Percentiles rank a stretch among this genome's conserved stretches.
These are phyloP conservation scores for Withania somnifera DNA, from an alignment of 305 asterid species.

Conservation along the genomic window DNA sequence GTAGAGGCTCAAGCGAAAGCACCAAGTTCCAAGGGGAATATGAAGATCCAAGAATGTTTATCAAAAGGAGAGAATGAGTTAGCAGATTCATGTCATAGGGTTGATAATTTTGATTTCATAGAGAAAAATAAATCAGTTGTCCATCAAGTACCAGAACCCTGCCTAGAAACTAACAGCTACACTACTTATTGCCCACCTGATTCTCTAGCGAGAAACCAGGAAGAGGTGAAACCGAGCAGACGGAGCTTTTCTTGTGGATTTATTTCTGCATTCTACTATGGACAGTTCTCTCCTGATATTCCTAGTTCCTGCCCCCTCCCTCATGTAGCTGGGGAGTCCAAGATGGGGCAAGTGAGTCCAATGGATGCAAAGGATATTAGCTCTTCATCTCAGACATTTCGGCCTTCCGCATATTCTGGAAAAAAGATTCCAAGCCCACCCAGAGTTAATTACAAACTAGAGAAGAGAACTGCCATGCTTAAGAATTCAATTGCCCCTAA, in stretches of 20 bases:
- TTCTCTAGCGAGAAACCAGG: constrained; percentile 5
- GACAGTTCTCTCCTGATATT: constrained; percentile 8
- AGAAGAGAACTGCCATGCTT: constrained; percentile 13
- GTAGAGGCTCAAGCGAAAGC: background rate
- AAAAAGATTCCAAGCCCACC: constrained; percentile 23
- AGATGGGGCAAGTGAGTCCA: constrained; percentile 10
- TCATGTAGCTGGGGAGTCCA: background rate
- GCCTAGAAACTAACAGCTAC: constrained; percentile 8
- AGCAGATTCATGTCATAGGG: background rate
- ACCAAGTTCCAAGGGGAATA: constrained; percentile 17
- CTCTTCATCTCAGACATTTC: constrained; percentile 14
- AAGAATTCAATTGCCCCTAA: constrained; percentile 5
- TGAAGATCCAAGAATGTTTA: constrained; percentile 13
- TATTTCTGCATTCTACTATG: background rate
- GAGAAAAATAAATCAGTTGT: constrained; percentile 10
- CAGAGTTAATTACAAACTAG: constrained; percentile 18
- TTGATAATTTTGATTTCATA: constrained; percentile 13
- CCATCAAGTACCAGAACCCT: constrained; percentile 11
- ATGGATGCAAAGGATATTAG: background rate
- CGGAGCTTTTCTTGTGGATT: constrained; percentile 19
- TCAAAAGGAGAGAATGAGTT: background rate
- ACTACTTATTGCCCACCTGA: constrained; percentile 5
- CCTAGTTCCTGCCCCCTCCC: constrained; percentile 12
- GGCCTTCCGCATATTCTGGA: constrained; percentile 8
- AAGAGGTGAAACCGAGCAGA: constrained; percentile 9